A percentile compares a stretch with the other conserved stretches of the same genome.
Conservation (phyloP, 2,329 filamentous ascomycete species). For the Aspergillus ruber region DNA sequence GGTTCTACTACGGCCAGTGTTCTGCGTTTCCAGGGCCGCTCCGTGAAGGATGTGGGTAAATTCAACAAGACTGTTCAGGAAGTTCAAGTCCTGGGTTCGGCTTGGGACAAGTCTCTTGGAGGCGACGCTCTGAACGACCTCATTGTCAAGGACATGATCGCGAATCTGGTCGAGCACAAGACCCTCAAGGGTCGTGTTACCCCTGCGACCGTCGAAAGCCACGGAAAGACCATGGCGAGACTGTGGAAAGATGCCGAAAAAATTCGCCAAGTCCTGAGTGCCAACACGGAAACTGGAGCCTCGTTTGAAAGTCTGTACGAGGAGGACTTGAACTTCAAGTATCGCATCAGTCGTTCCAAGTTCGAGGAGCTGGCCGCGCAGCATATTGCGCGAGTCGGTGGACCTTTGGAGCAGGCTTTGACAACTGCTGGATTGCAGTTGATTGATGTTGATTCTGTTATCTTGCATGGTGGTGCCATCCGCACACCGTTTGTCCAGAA, state of each 20-base stretch:
- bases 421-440: slow-evolving; percentile 65
- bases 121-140: slow-evolving; percentile 83
- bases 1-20: slow-evolving; percentile 88
- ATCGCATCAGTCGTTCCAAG: slow-evolving; percentile 71
- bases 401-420: slow-evolving; percentile 68
- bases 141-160: slow-evolving; percentile 82
- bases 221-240: slow-evolving; percentile 81
- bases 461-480: slow-evolving; percentile 84
- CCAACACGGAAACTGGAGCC: slow-evolving; percentile 73
- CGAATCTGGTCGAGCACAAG: slow-evolving; percentile 66
- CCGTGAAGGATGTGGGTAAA: slow-evolving; percentile 83
- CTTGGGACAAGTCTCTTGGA: slow-evolving; percentile 84
- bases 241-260: slow-evolving; percentile 90
- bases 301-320: slow-evolving; percentile 80
- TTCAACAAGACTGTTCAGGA: slow-evolving; percentile 97
- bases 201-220: slow-evolving; percentile 49
- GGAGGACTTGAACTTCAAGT: slow-evolving; percentile 88
- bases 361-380: slow-evolving; percentile 73
- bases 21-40: slow-evolving; percentile 79
- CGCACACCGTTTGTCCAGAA: slow-evolving; percentile 91
- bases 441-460: slow-evolving; percentile 76
- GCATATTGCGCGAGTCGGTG: slow-evolving; percentile 62
- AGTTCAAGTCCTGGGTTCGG: slow-evolving; percentile 76
- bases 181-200: slow-evolving; percentile 40
- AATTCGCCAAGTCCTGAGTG: slow-evolving; percentile 81